Percentiles rank a stretch among this genome's conserved stretches.
These are phyloP conservation scores for Cyclotella atomus DNA, from an alignment of 108 stramenopile genomes.

Conservation along the genomic window DNA sequence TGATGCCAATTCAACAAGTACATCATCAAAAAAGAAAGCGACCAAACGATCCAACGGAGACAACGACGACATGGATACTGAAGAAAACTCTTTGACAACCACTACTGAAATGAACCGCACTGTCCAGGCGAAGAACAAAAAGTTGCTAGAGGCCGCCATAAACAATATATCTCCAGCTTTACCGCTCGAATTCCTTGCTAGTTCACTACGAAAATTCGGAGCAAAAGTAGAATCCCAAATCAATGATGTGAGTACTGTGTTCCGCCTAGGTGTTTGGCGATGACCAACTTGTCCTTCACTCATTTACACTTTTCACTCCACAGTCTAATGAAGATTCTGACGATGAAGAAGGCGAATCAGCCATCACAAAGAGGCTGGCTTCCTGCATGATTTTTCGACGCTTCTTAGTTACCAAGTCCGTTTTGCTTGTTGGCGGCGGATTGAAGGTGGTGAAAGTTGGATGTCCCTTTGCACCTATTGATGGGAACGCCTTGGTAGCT, in stretches of 20 bases:
- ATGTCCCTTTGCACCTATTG: slow-evolving; percentile 13
- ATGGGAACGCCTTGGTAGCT: slow-evolving; percentile 21
- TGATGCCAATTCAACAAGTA: slow-evolving; percentile 17
- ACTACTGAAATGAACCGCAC: slow-evolving; percentile 27
- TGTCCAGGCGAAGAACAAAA: slow-evolving; percentile 25
- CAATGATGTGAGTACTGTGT: slow-evolving; percentile 23
- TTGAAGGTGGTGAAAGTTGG: slow-evolving; percentile 26
- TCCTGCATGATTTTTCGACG: slow-evolving; percentile 34
- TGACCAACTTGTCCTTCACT: too few species aligned
- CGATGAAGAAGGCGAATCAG: background rate
- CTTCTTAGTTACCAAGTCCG: slow-evolving; percentile 35
- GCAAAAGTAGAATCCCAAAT: slow-evolving; percentile 1
- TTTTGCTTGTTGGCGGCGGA: slow-evolving; percentile 23
- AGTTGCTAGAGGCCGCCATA: slow-evolving; percentile 28
- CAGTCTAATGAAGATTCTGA: slow-evolving; percentile 12
- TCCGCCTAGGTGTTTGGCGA: too few species aligned
- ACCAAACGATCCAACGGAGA: slow-evolving; percentile 12
- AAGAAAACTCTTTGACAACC: background rate
- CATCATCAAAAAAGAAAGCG: slow-evolving; percentile 19
- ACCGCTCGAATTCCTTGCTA: slow-evolving; percentile 31
- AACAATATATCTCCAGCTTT: slow-evolving; percentile 18
- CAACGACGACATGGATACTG: background rate
- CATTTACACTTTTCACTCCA: background rate
- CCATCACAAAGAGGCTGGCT: slow-evolving; percentile 16
- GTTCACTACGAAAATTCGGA: slow-evolving; percentile 25